Evolutionary conservation across 1,284 basidiomycete genomes (phyloP), one percentile per base, ranked within the genome.

Genomic region (Bjerkandera adusta): DNA sequence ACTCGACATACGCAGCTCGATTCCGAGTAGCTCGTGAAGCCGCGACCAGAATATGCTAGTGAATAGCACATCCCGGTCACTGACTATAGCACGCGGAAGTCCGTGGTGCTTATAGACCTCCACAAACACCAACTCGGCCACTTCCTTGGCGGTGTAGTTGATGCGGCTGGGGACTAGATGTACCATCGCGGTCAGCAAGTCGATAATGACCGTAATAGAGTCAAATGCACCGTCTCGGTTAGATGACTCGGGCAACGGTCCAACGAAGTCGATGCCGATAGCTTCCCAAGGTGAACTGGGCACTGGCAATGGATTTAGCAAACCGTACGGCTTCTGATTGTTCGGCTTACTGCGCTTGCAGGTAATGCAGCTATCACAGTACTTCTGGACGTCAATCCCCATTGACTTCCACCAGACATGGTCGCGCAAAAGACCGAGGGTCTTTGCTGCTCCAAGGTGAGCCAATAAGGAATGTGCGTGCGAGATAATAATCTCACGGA

Each of bases 21-120:
- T 57, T 1, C 68, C 62, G 1, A 71, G 48, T 2, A 71, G 53
- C 21, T 53, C 26, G 41, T 70, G 55, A 0, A 76, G 47, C 5
- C 62, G 45, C 10, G 53, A 59, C 74, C 75, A 79, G 51, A 77
- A 69, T n/a, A 48, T 47, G 35, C 65, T 60, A 0, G 69, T 76
- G 50, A 77, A 78, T 11, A 69, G 49, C 0, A 59, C 48, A 45
- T 76, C 73, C 4, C 70, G 56, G 46, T 77, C 68, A 24, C 65
- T 68, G 1, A 76, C 56, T 20, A 81, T 73, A 0, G 40, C 38
- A 6, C 57, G 55, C 0, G 68, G 73, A 1, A 75, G 27, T 0
- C 75, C 72, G 47, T 76, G 69, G 5, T 68, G 60, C 34, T 64
- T 65, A 34, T 71, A 68, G 0, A 75, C 56, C 4, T 60, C 29